Percentiles rank a stretch among this genome's conserved stretches.
Conservation (phyloP, 2,329 filamentous ascomycete genomes). For the Thielaviopsis punctulata region DNA sequence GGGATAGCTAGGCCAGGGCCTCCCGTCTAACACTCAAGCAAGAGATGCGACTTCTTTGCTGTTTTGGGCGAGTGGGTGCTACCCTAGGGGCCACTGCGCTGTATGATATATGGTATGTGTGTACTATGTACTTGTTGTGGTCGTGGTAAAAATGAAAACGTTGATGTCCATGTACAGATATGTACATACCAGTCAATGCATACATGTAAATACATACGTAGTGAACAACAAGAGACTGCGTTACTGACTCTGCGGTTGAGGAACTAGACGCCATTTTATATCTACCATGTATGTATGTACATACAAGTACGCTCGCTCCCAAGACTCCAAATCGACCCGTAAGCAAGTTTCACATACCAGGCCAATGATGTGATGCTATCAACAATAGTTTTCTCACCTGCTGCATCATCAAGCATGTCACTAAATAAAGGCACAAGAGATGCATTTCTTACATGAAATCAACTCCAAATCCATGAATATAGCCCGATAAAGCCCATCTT, state of each 20-base stretch:
- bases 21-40: slow-evolving; percentile 6
- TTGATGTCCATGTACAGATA: no score
- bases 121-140: neutral
- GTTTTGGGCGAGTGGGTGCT: slow-evolving; percentile 7
- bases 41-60: slow-evolving; percentile 8
- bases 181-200: no score
- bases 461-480: neutral
- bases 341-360: neutral
- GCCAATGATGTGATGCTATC: neutral
- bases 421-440: neutral
- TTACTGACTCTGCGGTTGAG: neutral
- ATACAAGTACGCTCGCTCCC: no score
- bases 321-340: no score
- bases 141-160: no score
- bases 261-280: neutral
- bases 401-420: neutral
- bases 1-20: slow-evolving; percentile 5
- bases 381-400: neutral
- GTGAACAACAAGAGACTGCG: neutral
- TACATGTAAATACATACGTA: no score
- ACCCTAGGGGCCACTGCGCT: neutral
- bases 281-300: no score
- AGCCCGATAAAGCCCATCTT: neutral
- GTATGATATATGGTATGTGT: neutral
- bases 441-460: neutral